Evolutionary conservation across 2,329 filamentous ascomycete species (phyloP), one percentile per base, ranked within the genome.

Genomic region (Chrysoporthe cubensis): DNA sequence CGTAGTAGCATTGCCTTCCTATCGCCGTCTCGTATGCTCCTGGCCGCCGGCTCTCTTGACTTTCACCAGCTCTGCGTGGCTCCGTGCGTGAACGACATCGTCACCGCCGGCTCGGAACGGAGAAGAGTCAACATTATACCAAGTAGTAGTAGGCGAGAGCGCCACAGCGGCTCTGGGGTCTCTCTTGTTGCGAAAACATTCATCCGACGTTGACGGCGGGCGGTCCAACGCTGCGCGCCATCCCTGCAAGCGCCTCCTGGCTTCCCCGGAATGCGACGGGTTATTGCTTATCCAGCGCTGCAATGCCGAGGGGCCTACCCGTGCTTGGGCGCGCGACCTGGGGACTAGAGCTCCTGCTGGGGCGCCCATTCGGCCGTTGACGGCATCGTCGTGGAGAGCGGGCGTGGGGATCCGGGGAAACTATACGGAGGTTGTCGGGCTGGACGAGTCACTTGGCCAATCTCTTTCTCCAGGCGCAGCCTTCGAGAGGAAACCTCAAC

Each of bases 281-380:
- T 65, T 62, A 67, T 64, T 67, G 16, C 61, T 67, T 67, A 67
- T 54, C 65, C 64, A 48, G 56, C 26, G 48, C 26, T 48, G 14
- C 52, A 64, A 40, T 68, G 67, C 65, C 67, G 65, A 69, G 42
- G 48, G 60, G 58, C n/a, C 48, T 60, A 65, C 43, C 66, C 66
- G 66, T 37, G 57, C 37, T 59, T 6, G 18, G 26, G 26, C 26
- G 26, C 7, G 3, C 9, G 50, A 40, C n/a, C 56, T 58, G 56
- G 56, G 56, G 32, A 40, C 13, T 56, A 26, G 34, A 60, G 5
- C n/a, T 21, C 2, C 16, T 26, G 18, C 40, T 16, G 21, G 1
- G 16, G 37, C 13, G 46, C 16, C 40, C 40, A 44, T 44, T 56
- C 48, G 34, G 44, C 44, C 56, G 44, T 61, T 66, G 64, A 61